Percentiles rank a stretch among this genome's conserved stretches.
phyloP scores from a whole-genome alignment of 2,329 filamentous ascomycete genomes.

The Xylariales sp. region DNA sequence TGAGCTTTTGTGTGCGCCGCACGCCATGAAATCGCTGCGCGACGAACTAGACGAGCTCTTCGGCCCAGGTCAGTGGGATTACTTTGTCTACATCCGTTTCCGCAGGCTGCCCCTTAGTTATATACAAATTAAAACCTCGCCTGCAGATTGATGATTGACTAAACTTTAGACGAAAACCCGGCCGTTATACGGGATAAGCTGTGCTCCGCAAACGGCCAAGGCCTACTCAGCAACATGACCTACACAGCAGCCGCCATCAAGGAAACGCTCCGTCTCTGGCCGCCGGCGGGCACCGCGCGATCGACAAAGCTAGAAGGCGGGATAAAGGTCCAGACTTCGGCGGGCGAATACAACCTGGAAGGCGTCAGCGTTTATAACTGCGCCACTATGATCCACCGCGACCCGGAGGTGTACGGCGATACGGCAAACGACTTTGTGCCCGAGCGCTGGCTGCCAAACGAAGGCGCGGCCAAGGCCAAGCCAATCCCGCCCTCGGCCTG shows the following conservation, averaged over 20 bases:
- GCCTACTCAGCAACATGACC: conserved; percentile 31
- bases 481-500: conserved; percentile 17
- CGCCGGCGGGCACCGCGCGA: conserved; percentile 31
- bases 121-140: neutral
- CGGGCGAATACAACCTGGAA: conserved; percentile 36
- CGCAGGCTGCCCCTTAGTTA: neutral
- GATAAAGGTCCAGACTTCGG: conserved; percentile 33
- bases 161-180: conserved; percentile 21
- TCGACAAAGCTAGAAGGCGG: conserved; percentile 28
- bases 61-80: conserved; percentile 13
- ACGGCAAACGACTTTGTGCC: conserved; percentile 27
- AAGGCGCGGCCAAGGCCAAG: neutral
- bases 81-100: neutral
- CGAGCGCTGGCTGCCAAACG: conserved; percentile 22
- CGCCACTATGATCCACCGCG: conserved; percentile 25
- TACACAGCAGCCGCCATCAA: conserved; percentile 36
- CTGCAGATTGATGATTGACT: neutral
- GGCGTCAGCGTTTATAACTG: conserved; percentile 36
- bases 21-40: neutral
- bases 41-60: neutral
- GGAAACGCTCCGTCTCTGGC: conserved; percentile 33
- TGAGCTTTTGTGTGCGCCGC: conserved; percentile 2
- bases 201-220: neutral
- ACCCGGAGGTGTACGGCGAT: conserved; percentile 28
- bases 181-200: conserved; percentile 6